These are phyloP conservation scores for Lyophyllum shimeji DNA, from an alignment of 768 basidiomycete genomes.

Conservation along the genomic window DNA sequence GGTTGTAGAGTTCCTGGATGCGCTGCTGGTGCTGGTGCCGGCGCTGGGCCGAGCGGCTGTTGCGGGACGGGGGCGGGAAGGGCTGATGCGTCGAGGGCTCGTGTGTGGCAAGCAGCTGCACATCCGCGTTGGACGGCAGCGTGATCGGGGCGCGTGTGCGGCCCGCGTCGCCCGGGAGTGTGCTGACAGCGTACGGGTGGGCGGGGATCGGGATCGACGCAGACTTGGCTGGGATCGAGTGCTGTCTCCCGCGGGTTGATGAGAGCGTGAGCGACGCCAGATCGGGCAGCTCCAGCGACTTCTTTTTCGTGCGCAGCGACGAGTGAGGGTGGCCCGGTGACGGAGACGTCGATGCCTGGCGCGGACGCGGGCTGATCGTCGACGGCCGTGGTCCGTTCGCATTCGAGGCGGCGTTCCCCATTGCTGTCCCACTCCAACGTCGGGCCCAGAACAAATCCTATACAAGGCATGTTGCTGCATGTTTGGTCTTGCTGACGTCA, in stretches of 20 bases:
- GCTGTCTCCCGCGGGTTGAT: slow-evolving; percentile 11
- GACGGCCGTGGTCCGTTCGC: neutral
- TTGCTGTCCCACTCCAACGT: neutral
- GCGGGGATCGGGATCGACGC: slow-evolving; percentile 41
- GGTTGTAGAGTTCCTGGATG: slow-evolving; percentile 47
- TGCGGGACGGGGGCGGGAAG: slow-evolving; percentile 18
- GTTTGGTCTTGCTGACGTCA: slow-evolving; percentile 3
- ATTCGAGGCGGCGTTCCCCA: slow-evolving; percentile 13
- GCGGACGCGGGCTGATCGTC: neutral
- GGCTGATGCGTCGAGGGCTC: slow-evolving; percentile 24
- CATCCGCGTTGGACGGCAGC: slow-evolving; percentile 29
- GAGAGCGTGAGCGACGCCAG: slow-evolving; percentile 43
- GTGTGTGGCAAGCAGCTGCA: slow-evolving; percentile 20
- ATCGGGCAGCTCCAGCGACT: slow-evolving; percentile 75
- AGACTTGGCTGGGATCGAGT: slow-evolving; percentile 27
- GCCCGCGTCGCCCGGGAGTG: slow-evolving; percentile 25
- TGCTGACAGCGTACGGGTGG: slow-evolving; percentile 13
- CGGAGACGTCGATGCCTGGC: slow-evolving; percentile 35
- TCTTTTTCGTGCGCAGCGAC: slow-evolving; percentile 67
- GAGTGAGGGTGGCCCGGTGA: slow-evolving; percentile 47
- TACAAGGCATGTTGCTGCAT: neutral
- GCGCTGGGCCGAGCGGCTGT: slow-evolving; percentile 38
- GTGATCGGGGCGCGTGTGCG: slow-evolving; percentile 23
- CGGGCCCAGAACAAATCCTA: neutral
- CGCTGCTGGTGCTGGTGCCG: slow-evolving; percentile 30